Evolutionary conservation across 2,329 filamentous ascomycete species (phyloP), one percentile per base, ranked within the genome.

Genomic region (Colletotrichum tofieldiae): DNA sequence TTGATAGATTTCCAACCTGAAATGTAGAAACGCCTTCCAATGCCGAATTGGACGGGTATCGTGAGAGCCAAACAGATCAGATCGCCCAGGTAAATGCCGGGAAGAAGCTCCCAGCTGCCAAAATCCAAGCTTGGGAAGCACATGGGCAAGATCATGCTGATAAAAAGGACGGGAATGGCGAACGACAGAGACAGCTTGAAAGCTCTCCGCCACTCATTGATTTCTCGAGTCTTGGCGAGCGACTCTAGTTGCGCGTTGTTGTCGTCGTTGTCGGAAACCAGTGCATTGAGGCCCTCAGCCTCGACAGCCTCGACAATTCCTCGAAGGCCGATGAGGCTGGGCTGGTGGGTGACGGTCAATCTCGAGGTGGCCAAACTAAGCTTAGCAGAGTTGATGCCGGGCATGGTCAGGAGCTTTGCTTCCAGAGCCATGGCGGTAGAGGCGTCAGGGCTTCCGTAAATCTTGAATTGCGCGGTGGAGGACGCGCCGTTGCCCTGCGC

Each of bases 191-290:
- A 98, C 9, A 93, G 87, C 74, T 89, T 87, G 82, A 98, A 97
- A 0, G 95, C 94, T 39, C 87, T 89, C 73, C 90, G 91, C 96
- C 96, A 99, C 82, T 98, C 95, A 75, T 93, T 93, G 74, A 99
- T 98, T 82, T 99, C 96, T 76, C 94, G 94, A 0, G 96, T 98
- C 84, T 99, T 99, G 11, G 96, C 93, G 2, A 99, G 88, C 1
- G 96, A 98, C 81, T 98, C 95, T 2, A 99, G 89, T 80, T 99
- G 96, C 1, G 96, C 96, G 78, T 97, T 97, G 81, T 97, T 98
- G 83, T 99, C 96, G 77, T 98, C 94, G 65, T 92, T 93, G 75
- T 98, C 96, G 0, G 95, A 92, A 14, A 98, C 89, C 2, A 99
- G 86, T 1, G 96, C 96, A 79, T 98, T 98, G 81, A 93, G 94